Conservation (phyloP, 345 rosid genomes). For the Sonneratia caseolaris region DNA sequence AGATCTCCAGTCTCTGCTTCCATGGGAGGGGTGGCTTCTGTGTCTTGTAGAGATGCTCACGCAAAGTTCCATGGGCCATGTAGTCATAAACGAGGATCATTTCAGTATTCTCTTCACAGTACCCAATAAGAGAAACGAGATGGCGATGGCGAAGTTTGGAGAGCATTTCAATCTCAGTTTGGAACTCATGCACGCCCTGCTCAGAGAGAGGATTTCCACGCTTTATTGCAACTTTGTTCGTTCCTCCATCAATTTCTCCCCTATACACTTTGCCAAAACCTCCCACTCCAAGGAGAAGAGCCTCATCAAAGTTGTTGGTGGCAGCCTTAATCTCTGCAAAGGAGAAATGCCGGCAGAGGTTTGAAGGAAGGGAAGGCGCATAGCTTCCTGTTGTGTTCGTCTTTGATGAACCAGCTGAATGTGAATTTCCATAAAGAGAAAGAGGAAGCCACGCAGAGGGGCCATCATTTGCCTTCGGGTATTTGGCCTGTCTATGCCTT, state of each 20-base stretch:
- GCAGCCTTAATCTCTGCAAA: no score
- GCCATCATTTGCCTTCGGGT: conserved; percentile 65
- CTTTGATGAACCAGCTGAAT: conserved; percentile 89
- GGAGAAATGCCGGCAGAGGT: conserved; percentile 82
- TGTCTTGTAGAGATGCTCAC: conserved; percentile 93
- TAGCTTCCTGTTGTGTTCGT: conserved; percentile 92
- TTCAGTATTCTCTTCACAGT: conserved; percentile 74
- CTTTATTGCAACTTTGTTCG: conserved; percentile 90
- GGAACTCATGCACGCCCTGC: conserved; percentile 83
- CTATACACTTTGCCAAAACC: conserved; percentile 95
- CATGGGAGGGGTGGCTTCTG: conserved; percentile 80
- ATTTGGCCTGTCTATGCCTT: conserved; percentile 43
- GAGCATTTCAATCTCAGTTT: conserved; percentile 26
- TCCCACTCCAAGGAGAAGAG: conserved; percentile 63
- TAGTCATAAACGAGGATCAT: conserved; percentile 24
- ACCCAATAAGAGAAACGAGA: conserved; percentile 88
- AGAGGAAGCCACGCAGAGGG: conserved; percentile 98
- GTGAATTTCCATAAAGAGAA: conserved; percentile 90
- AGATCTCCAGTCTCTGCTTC: conserved; percentile 97
- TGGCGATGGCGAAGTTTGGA: conserved; percentile 95
- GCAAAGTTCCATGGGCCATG: conserved; percentile 91
- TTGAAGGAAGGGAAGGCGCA: conserved; percentile 85
- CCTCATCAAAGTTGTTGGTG: no score
- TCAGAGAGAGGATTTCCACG: conserved; percentile 94
- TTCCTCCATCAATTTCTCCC: conserved; percentile 84